These are phyloP conservation scores for Starmerella vaccinii DNA, from an alignment of 805 yeast genomes.

Conservation along the genomic window DNA sequence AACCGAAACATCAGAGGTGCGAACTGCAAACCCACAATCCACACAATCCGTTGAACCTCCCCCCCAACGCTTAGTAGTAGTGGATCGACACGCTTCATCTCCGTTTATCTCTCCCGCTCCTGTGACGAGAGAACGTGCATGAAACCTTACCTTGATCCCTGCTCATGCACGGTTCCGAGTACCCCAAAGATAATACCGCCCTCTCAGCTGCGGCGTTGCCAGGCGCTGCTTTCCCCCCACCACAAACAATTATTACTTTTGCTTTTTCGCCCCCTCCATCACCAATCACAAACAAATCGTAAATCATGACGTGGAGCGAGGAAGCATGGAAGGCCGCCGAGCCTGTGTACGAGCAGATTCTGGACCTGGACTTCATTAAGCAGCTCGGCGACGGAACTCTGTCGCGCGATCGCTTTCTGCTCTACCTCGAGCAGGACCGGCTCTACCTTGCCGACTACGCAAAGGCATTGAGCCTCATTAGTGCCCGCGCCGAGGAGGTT, in stretches of 20 bases:
- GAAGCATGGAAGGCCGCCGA: constrained; percentile 21
- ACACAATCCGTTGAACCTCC: too few species aligned
- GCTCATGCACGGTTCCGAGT: background rate
- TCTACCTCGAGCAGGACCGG: constrained; percentile 21
- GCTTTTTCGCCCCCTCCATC: background rate
- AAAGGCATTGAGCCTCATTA: constrained; percentile 18
- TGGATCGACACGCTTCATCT: too few species aligned
- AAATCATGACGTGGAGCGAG: constrained; percentile 20
- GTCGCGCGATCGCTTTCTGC: constrained; percentile 12
- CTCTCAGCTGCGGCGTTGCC: background rate
- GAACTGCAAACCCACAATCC: too few species aligned
- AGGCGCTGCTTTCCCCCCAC: background rate
- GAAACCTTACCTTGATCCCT: background rate
- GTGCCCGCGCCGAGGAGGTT: constrained; percentile 10
- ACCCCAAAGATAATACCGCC: background rate
- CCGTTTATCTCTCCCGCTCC: background rate
- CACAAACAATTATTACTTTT: too few species aligned
- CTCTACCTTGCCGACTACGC: constrained; percentile 21
- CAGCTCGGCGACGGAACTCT: constrained; percentile 21
- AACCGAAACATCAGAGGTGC: too few species aligned
- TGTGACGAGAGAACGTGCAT: background rate
- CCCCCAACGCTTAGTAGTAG: too few species aligned
- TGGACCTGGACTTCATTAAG: constrained; percentile 15
- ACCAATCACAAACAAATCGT: background rate
- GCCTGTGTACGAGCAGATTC: constrained; percentile 14